A percentile compares a stretch with the other conserved stretches of the same genome.
Conservation (phyloP, 169 alveolate species). For the Plasmodium gonderi region DNA sequence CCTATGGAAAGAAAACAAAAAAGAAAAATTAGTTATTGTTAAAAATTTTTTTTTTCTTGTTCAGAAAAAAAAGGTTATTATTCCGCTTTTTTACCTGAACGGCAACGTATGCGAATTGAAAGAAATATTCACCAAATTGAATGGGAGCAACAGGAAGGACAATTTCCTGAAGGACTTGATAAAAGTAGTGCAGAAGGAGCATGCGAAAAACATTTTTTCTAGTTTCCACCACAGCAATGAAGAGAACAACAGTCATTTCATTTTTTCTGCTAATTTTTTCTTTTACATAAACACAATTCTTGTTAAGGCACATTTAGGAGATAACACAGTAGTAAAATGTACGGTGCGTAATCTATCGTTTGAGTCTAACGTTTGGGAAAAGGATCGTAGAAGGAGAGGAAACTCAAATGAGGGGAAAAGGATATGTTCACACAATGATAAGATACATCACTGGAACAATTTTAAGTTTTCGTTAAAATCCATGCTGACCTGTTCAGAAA, state of each 20-base stretch:
- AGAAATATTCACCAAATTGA: slow-evolving; percentile 2
- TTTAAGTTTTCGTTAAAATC: slow-evolving; percentile 7
- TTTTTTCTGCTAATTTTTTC: not conserved
- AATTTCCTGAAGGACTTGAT: slow-evolving; percentile 21
- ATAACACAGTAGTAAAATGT: not conserved
- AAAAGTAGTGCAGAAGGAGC: not conserved
- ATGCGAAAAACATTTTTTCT: not conserved
- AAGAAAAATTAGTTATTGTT: not conserved
- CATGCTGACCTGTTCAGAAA: slow-evolving; percentile 16
- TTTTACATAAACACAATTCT: not conserved
- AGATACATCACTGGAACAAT: not conserved
- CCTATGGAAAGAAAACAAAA: slow-evolving; percentile 8
- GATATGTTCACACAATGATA: not conserved
- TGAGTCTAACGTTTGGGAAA: not conserved
- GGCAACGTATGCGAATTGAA: slow-evolving; percentile 28
- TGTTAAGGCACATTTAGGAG: slow-evolving; percentile 3
- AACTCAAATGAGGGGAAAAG: not conserved
- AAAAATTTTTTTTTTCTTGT: slow-evolving; percentile 29
- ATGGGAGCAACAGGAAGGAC: not conserved
- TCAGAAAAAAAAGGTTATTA: not conserved
- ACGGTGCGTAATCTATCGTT: not conserved
- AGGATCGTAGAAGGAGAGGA: not conserved
- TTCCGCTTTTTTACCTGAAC: slow-evolving; percentile 16
- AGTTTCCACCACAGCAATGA: not conserved
- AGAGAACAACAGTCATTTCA: not conserved